Percentiles rank a stretch among this genome's conserved stretches.
Conservation (phyloP, 148 eudicot species). For the Spergularia bocconei region DNA sequence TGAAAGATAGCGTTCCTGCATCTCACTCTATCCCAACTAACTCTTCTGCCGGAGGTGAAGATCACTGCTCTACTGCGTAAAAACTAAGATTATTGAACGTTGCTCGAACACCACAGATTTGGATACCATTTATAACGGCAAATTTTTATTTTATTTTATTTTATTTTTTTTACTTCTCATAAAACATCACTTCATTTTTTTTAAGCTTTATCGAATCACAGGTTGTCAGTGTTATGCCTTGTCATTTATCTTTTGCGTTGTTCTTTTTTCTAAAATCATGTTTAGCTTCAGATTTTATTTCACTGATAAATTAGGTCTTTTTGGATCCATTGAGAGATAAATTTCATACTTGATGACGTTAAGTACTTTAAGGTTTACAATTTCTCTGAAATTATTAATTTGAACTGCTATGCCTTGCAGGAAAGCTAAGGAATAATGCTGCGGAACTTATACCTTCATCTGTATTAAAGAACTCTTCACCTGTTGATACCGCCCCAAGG, state of each 20-base stretch:
- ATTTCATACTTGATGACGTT: neutral
- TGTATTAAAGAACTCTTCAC: constrained; percentile 24
- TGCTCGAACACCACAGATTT: constrained; percentile 25
- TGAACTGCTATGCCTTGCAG: constrained; percentile 17
- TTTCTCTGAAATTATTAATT: neutral
- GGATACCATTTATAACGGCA: constrained; percentile 19
- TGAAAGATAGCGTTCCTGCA: constrained; percentile 21
- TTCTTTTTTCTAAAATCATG: no score
- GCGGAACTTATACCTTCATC: constrained; percentile 11
- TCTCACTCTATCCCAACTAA: constrained; percentile 16
- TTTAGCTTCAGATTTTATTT: neutral
- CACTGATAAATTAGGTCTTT: neutral
- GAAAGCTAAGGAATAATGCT: constrained; percentile 23
- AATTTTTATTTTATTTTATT: neutral
- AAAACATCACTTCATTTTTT: neutral
- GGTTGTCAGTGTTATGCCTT: neutral
- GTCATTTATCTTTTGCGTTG: neutral
- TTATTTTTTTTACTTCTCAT: no score
- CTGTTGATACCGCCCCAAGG: constrained; percentile 19
- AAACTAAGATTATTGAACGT: constrained; percentile 20
- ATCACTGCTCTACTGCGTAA: constrained; percentile 16
- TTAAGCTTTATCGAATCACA: neutral
- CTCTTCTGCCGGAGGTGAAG: constrained; percentile 14
- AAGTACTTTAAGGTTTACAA: neutral
- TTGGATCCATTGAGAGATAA: neutral